Percentiles rank a stretch among this genome's conserved stretches.
These are phyloP conservation scores for Dactylellina cionopaga DNA, from an alignment of 2,329 filamentous ascomycete species.

Conservation along the genomic window DNA sequence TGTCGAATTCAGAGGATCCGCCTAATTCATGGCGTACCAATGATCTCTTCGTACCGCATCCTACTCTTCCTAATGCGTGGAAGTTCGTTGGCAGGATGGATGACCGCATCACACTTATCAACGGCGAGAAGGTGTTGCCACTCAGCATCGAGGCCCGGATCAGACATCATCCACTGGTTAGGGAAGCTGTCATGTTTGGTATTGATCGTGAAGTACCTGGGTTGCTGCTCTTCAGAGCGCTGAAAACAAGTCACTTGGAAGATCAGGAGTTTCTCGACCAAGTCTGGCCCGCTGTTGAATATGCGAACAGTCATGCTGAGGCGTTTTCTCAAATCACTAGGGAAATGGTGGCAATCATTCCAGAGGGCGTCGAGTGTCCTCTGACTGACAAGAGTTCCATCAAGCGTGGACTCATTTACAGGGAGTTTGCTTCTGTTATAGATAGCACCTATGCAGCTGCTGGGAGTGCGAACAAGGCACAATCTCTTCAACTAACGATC, in stretches of 20 bases:
- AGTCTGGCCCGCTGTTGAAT: slow-evolving; percentile 61
- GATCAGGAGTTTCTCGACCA: slow-evolving; percentile 60
- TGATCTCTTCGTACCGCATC: slow-evolving; percentile 63
- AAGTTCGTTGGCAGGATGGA: slow-evolving; percentile 64
- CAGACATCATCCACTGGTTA: slow-evolving; percentile 59
- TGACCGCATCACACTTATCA: slow-evolving; percentile 63
- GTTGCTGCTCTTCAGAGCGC: slow-evolving; percentile 56
- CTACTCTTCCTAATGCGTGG: slow-evolving; percentile 62
- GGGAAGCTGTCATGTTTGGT: slow-evolving; percentile 60
- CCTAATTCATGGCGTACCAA: slow-evolving; percentile 63
- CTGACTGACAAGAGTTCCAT: slow-evolving; percentile 68
- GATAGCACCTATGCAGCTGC: slow-evolving; percentile 59
- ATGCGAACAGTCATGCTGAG: slow-evolving; percentile 62
- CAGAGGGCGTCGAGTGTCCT: slow-evolving; percentile 61
- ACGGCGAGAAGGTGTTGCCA: slow-evolving; percentile 66
- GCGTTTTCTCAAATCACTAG: slow-evolving; percentile 63
- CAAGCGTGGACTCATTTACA: slow-evolving; percentile 66
- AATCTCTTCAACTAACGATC: slow-evolving; percentile 52
- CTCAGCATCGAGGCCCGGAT: slow-evolving; percentile 61
- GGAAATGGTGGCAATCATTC: slow-evolving; percentile 61
- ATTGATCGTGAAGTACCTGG: slow-evolving; percentile 58
- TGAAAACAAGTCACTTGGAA: slow-evolving; percentile 48
- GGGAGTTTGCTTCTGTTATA: slow-evolving; percentile 63
- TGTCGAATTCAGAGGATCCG: slow-evolving; percentile 62
- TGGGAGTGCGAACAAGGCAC: slow-evolving; percentile 57